Conservation (phyloP, 352 stramenopile genomes). For the Pythium pyrilobum region DNA sequence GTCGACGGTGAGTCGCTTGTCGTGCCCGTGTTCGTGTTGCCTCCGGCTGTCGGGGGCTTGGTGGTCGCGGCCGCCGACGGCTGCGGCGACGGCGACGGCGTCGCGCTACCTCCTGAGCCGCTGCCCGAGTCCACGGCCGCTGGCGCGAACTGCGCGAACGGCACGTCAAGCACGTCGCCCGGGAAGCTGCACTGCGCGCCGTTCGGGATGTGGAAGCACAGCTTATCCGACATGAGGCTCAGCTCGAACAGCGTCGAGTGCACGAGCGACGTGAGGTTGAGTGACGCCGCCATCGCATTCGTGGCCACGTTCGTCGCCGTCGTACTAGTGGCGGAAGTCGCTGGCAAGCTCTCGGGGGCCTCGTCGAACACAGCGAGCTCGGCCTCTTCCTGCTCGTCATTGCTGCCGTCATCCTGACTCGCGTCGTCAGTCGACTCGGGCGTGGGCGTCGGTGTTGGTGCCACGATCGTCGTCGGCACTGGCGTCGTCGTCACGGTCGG, state of each 20-base stretch:
- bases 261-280: slow-evolving; percentile 5
- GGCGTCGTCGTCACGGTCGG: not conserved
- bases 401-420: not conserved
- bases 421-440: not conserved
- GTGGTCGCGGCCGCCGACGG: not conserved
- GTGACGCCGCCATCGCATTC: not conserved
- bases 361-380: not conserved
- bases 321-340: not conserved
- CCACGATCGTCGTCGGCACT: not conserved
- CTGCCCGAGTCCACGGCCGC: not conserved
- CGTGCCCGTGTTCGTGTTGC: not conserved
- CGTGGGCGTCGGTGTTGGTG: not conserved
- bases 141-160: not conserved
- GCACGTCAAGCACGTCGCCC: not conserved
- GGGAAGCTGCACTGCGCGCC: slow-evolving; percentile 9
- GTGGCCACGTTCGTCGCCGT: not conserved
- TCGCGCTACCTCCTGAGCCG: not conserved
- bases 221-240: not conserved
- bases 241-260: slow-evolving; percentile 4
- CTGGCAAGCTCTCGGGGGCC: not conserved
- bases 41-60: not conserved
- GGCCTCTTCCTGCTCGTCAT: not conserved
- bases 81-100: not conserved
- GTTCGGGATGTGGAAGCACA: slow-evolving; percentile 16
- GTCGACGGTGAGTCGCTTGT: not conserved